These are phyloP conservation scores for Artemisia annua DNA, from an alignment of 129 eudicot genomes.

Conservation along the genomic window DNA sequence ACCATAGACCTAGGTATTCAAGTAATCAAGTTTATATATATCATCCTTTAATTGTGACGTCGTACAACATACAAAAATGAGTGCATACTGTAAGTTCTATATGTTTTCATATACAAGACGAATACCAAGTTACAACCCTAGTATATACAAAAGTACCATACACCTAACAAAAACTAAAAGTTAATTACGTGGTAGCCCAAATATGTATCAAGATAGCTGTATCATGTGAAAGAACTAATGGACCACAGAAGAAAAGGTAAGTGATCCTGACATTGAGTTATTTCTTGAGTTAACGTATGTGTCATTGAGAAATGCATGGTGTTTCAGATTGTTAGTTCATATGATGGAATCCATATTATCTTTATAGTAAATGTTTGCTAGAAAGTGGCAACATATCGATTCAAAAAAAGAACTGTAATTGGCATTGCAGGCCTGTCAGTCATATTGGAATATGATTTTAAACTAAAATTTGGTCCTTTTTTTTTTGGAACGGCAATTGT, in stretches of 20 bases:
- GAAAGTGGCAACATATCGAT: background rate
- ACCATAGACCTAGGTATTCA: background rate
- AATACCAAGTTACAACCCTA: background rate
- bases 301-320: background rate
- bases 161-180: constrained; percentile 12
- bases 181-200: background rate
- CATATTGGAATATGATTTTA: background rate
- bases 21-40: background rate
- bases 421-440: background rate
- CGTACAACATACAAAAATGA: background rate
- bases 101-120: background rate
- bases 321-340: background rate
- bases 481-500: too few species aligned
- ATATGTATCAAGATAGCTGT: background rate
- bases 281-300: too few species aligned
- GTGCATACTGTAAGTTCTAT: background rate
- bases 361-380: too few species aligned
- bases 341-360: constrained; percentile 8
- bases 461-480: background rate
- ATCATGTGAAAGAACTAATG: constrained; percentile 38
- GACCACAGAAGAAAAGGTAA: constrained; percentile 41
- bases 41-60: background rate
- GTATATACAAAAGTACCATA: background rate
- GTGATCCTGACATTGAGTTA: constrained; percentile 45
- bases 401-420: background rate